Conservation (phyloP, 306 rosid species). For the Crotalaria pallida region DNA sequence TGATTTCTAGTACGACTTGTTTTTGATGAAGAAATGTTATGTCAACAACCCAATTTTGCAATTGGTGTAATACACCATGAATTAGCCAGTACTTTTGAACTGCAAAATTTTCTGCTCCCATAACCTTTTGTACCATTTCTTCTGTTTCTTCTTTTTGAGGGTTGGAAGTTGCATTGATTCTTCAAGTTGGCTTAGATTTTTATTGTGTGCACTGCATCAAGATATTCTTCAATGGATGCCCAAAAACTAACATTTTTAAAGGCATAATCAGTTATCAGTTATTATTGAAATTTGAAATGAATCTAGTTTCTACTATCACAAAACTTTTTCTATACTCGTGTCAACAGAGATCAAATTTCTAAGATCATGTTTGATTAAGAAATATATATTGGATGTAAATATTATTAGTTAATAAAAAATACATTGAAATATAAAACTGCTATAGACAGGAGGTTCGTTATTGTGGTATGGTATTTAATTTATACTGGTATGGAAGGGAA, state of each 20-base stretch:
- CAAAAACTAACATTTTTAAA: too few relatives aligned
- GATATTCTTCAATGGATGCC: too few relatives aligned
- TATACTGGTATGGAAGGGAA: too few relatives aligned
- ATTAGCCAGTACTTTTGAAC: constrained; percentile 11
- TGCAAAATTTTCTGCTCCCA: not conserved
- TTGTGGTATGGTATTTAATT: too few relatives aligned
- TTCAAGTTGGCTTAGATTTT: not conserved
- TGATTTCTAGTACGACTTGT: constrained; percentile 26
- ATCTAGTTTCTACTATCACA: too few relatives aligned
- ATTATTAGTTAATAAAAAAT: not conserved
- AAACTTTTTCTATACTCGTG: too few relatives aligned
- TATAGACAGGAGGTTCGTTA: not conserved
- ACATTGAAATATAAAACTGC: not conserved
- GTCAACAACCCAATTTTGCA: constrained; percentile 22
- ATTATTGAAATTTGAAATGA: too few relatives aligned
- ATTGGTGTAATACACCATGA: constrained; percentile 21
- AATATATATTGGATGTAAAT: too few relatives aligned
- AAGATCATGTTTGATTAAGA: too few relatives aligned
- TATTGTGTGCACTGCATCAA: too few relatives aligned
- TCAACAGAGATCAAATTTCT: too few relatives aligned
- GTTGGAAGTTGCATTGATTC: not conserved
- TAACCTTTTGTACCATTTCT: not conserved
- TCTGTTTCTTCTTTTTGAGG: not conserved
- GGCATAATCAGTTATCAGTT: too few relatives aligned
- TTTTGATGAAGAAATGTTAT: constrained; percentile 23